Base-by-base conservation (phyloP, 129 eudicot species). In the Lactuca sativa region DNA sequence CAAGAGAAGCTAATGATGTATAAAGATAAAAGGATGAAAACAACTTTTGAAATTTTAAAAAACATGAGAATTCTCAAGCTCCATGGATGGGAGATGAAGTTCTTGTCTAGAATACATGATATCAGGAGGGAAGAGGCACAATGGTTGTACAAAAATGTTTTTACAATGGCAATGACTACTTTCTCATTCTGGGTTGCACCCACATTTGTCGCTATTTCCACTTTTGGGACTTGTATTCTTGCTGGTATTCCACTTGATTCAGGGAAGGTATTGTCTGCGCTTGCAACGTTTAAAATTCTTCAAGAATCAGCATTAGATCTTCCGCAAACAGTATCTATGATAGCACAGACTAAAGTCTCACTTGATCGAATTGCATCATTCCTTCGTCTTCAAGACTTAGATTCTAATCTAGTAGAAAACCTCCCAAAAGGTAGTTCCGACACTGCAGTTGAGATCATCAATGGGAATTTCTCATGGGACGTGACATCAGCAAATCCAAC, bases 1-100 rank as follows among this genome's bases (percentile, higher is more conserved):
- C 95, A 92, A 58, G 83, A 70, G 2, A 72, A 78, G 57, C 61
- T 92, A 7, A 92, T 92, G 98, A 62, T 86, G 65, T 86, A 72
- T 12, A 92, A 86, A 72, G 98, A 92, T 68, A 76, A 58, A 77
- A 77, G 98, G 79, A 89, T 92, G 98, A 92, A 92, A 81, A 81
- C 83, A 7, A 92, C 92, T 12, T 86, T 92, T 31, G 98, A 92
- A 64, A 82, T 89, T 54, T 76, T 92, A 79, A 86, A 82, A 74
- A 92, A 89, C 75, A 92, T 92, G 98, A 83, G 86, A 66, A 92
- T 92, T 71, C 92, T 92, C 44, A 92, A 89, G 71, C 95, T 92
- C 75, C 83, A 92, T 70, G 95, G 95, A 9, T 92, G 98, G 98
- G 98, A 89, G 82, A 72, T 89, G 96, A 92, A 87, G 78, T 92